Evolutionary conservation across 2,329 filamentous ascomycete species (phyloP), one percentile per base, ranked within the genome.

Genomic region (Mycocentrospora acerina): DNA sequence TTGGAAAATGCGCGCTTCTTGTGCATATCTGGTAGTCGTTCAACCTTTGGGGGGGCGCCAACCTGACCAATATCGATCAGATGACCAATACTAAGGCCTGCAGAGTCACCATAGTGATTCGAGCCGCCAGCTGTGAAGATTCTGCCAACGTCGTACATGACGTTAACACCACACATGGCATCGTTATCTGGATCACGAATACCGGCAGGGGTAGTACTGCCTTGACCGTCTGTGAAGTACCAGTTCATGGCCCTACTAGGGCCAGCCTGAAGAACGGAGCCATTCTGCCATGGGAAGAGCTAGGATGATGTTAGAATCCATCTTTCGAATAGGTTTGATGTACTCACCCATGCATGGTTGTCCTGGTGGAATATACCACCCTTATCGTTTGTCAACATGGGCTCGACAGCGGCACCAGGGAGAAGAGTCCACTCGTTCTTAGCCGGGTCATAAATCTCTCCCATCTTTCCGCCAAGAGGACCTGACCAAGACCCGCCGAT

Each of bases 201-300:
- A 0, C 76, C 76, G 1, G 75, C 76, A 16, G 59, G 42, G 4
- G 42, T 41, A 15, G 70, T 51, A 7, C 59, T 51, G 0, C 78
- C 77, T 27, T 57, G 58, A 4, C 68, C 70, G 4, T 55, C 53
- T 2, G 71, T 75, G 24, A 63, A 62, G 48, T 74, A 80, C 79
- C 78, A 82, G 54, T 81, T 71, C 72, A 79, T 78, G 2, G 65
- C 60, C 33, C 62, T 71, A 44, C 70, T 73, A 1, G 76, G 77
- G 0, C 77, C 77, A 3, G 75, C 76, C 41, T 79, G 76, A 55
- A 79, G 77, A 15, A 78, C 67, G 4, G 44, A 47, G 16, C 49
- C 49, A 8, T 55, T 46, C 10, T 43, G 38, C 51, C 49, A 55
- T 3, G 42, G 39, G 17, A 49, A 55, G 2, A 55, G 39, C 19